These are phyloP conservation scores for Paramyrothecium sp. DNA, from an alignment of 2,329 filamentous ascomycete genomes.

Conservation along the genomic window DNA sequence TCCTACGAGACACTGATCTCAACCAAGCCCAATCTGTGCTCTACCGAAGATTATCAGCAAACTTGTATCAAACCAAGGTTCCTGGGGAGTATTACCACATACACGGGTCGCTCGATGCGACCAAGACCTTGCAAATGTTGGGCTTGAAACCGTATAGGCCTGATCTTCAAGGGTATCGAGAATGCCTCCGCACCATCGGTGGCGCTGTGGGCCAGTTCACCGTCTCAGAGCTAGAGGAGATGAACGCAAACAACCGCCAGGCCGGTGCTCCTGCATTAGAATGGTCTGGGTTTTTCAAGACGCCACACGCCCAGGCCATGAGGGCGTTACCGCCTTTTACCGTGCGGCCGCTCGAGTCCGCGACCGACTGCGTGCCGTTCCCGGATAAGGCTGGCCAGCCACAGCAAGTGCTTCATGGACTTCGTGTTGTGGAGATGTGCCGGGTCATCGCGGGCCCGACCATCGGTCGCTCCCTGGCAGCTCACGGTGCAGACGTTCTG, in stretches of 20 bases:
- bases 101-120: constrained; percentile 30
- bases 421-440: constrained; percentile 32
- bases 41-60: constrained; percentile 11
- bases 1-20: background rate
- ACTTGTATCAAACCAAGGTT: constrained; percentile 31
- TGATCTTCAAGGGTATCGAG: background rate
- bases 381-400: constrained; percentile 8
- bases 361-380: constrained; percentile 1
- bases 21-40: background rate
- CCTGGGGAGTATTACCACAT: constrained; percentile 30
- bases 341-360: background rate
- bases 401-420: constrained; percentile 25
- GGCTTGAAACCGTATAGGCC: constrained; percentile 15
- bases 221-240: constrained; percentile 18
- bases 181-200: constrained; percentile 20
- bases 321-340: background rate
- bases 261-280: background rate
- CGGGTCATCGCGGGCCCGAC: constrained; percentile 32
- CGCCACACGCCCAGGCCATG: background rate
- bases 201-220: constrained; percentile 24
- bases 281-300: background rate
- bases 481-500: constrained; percentile 31
- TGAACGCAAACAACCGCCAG: background rate
- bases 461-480: constrained; percentile 26
- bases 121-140: constrained; percentile 27